Evolutionary conservation across 352 stramenopile genomes (phyloP), one percentile per base, ranked within the genome.

Genomic region (Phytophthora constricta): DNA sequence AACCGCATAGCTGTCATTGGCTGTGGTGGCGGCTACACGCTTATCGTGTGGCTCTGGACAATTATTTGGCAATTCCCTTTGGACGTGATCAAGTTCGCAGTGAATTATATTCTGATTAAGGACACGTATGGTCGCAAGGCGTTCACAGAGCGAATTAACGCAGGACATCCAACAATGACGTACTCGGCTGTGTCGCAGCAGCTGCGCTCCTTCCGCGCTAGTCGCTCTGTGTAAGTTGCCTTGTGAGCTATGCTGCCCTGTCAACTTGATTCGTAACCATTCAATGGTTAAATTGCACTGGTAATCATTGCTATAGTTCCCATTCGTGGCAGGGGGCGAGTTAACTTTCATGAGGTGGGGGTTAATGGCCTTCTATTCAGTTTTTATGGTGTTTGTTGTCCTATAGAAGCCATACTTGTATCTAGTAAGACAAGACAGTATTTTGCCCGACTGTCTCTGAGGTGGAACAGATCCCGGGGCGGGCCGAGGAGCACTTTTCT

Each of bases 131-230:
- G 46, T 25, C 68, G 76, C 55, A 87, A 80, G 67, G 84, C 84
- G 49, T 92, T 92, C 70, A 87, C 76, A 47, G 80, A 85, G 62
- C 80, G 84, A 65, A 92, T 92, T 61, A 92, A 90, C 67, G 82
- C 82, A 0, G 84, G 84, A 27, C 84, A 92, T 67, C 84, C 84
- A 54, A 86, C 82, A 49, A 75, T 90, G 52, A 65, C 76, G 41
- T 78, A 90, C 74, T 85, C 73, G 28, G 74, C 74, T 13, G 82
- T 90, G 50, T 85, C 80, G 19, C 86, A 72, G 68, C 62, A 76
- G 65, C 78, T 83, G 75, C 78, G 82, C 47, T 88, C 80, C 49
- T 86, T 89, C 59, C 83, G 83, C 37, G 80, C 83, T 53, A 90
- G 79, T 62, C 77, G 79, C 68, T 87, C 79, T 3, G 81, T 90